Evolutionary conservation across 164 flowering plant species (phyloP).

Genomic region (Echeveria elegans): DNA sequence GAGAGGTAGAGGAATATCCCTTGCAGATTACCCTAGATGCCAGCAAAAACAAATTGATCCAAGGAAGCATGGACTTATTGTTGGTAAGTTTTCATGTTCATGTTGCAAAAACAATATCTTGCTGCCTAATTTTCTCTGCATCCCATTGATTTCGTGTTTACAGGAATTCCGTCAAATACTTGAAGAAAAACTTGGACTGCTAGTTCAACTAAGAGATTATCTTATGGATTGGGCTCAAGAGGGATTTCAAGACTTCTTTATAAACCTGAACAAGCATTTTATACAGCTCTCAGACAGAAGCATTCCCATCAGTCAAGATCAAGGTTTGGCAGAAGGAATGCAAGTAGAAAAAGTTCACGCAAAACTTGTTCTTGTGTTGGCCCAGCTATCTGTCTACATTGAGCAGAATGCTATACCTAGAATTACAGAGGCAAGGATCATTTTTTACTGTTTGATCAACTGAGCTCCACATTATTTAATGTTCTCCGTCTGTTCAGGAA

Average conservation of each 20-base stretch:
- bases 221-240: slow-evolving; percentile 86
- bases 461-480: background rate
- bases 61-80: slow-evolving; percentile 84
- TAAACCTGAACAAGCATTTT: slow-evolving; percentile 53
- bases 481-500: slow-evolving; percentile 49
- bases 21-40: slow-evolving; percentile 63
- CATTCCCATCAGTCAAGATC: slow-evolving; percentile 28
- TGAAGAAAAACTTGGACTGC: slow-evolving; percentile 51
- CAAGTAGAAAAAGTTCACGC: slow-evolving; percentile 54
- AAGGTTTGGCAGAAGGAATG: slow-evolving; percentile 34
- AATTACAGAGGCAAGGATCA: slow-evolving; percentile 76
- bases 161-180: slow-evolving; percentile 86
- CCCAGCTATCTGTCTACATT: slow-evolving; percentile 75
- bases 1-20: slow-evolving; percentile 27
- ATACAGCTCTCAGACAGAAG: slow-evolving; percentile 56
- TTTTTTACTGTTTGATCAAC: background rate
- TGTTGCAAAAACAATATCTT: background rate
- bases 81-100: slow-evolving; percentile 38
- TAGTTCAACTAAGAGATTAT: slow-evolving; percentile 49
- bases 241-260: slow-evolving; percentile 91
- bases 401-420: slow-evolving; percentile 90
- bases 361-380: slow-evolving; percentile 79
- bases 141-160: slow-evolving; percentile 12
- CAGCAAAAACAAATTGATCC: slow-evolving; percentile 68
- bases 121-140: slow-evolving; percentile 3